These are phyloP conservation scores for Rhodamnia argentea DNA, from an alignment of 345 rosid species.

Conservation along the genomic window DNA sequence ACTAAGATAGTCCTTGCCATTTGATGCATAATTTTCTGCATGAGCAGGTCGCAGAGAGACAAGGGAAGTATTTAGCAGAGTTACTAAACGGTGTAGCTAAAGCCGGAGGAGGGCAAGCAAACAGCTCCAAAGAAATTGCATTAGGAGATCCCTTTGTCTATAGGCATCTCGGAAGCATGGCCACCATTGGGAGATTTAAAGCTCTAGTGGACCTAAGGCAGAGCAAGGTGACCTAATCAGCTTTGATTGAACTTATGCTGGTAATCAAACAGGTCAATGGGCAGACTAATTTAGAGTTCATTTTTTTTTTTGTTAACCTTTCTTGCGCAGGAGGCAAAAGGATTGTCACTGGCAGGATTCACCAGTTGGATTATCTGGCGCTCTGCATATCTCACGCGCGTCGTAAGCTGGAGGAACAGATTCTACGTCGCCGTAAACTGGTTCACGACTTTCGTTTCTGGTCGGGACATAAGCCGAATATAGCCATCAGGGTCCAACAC, in stretches of 20 bases:
- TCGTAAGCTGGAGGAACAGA: constrained; percentile 93
- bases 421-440: constrained; percentile 86
- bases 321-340: constrained; percentile 54
- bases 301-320: neutral
- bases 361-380: constrained; percentile 91
- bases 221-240: constrained; percentile 54
- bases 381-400: constrained; percentile 92
- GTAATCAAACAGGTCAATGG: neutral
- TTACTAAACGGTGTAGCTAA: constrained; percentile 50
- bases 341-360: constrained; percentile 69
- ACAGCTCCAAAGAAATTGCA: constrained; percentile 39
- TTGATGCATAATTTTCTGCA: neutral
- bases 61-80: constrained; percentile 69
- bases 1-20: neutral
- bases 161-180: constrained; percentile 96
- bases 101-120: constrained; percentile 73
- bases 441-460: constrained; percentile 79
- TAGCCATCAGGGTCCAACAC: neutral
- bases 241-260: neutral
- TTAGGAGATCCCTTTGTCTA: constrained; percentile 74
- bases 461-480: constrained; percentile 82
- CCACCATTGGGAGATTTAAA: constrained; percentile 81
- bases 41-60: constrained; percentile 85
- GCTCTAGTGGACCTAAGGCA: constrained; percentile 91
- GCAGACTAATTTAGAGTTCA: neutral